Evolutionary conservation across 305 asterid genomes (phyloP).

Genomic region (Solanum chacoense): DNA sequence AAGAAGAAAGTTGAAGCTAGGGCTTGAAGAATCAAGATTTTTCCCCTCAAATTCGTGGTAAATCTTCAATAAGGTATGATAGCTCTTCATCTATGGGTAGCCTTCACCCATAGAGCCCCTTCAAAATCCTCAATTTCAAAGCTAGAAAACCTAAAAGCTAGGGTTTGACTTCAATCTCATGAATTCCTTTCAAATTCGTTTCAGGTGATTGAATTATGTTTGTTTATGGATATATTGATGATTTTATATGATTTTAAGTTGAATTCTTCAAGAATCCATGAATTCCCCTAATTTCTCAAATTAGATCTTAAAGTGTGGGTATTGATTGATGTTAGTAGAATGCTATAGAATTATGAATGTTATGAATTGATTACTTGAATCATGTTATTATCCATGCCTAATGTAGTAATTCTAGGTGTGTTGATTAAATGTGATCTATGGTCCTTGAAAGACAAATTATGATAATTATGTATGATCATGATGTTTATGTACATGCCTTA

Average conservation of each 20-base stretch:
- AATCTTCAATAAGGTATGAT: neutral
- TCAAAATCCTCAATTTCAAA: neutral
- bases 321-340: neutral
- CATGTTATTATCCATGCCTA: neutral
- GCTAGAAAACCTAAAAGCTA: neutral
- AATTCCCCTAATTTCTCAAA: neutral
- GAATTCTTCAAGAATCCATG: neutral
- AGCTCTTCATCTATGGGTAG: neutral
- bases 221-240: neutral
- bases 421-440: neutral
- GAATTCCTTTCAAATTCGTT: neutral
- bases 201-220: neutral
- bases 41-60: neutral
- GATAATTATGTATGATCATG: neutral
- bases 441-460: neutral
- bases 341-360: neutral
- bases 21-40: neutral
- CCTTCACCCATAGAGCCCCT: neutral
- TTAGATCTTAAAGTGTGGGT: neutral
- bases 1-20: neutral
- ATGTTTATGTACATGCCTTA: neutral
- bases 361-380: neutral
- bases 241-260: neutral
- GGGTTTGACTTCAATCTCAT: neutral
- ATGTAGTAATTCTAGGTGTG: neutral